Percentiles rank a stretch among this genome's conserved stretches.
These are phyloP conservation scores for Tetrapisispora nanseiensis DNA, from an alignment of 805 yeast species.

Conservation along the genomic window DNA sequence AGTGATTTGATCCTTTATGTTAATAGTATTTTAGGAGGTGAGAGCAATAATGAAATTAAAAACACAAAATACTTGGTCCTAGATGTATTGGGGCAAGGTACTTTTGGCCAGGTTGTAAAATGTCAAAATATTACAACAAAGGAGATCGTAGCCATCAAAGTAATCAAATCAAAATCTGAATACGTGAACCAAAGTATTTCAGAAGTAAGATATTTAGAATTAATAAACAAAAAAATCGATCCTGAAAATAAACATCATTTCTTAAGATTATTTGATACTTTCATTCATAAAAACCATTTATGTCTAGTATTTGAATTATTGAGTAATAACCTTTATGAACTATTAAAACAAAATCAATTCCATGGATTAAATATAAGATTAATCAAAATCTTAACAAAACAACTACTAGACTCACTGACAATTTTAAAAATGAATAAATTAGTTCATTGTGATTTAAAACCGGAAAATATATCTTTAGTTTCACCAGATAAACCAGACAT, in stretches of 20 bases:
- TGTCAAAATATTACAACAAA: slow-evolving; percentile 66
- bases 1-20: slow-evolving; percentile 89
- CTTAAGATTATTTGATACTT: slow-evolving; percentile 72
- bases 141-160: slow-evolving; percentile 88
- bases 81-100: slow-evolving; percentile 90
- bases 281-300: slow-evolving; percentile 84
- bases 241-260: slow-evolving; percentile 66
- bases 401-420: slow-evolving; percentile 69
- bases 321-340: slow-evolving; percentile 80
- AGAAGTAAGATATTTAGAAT: slow-evolving; percentile 80
- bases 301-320: slow-evolving; percentile 88
- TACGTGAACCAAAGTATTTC: slow-evolving; percentile 84
- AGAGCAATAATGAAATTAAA: slow-evolving; percentile 11
- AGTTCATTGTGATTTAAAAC: slow-evolving; percentile 94
- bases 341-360: slow-evolving; percentile 86
- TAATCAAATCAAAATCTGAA: slow-evolving; percentile 85
- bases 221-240: slow-evolving; percentile 61
- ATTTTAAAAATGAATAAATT: slow-evolving; percentile 73
- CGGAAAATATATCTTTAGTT: slow-evolving; percentile 81
- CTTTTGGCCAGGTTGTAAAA: slow-evolving; percentile 97
- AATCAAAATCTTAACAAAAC: slow-evolving; percentile 69
- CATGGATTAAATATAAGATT: slow-evolving; percentile 77
- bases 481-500: slow-evolving; percentile 66
- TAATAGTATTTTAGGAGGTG: slow-evolving; percentile 79
- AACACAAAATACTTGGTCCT: slow-evolving; percentile 80